These are phyloP conservation scores for Oryza australiensis DNA, from an alignment of 176 grass and related monocot species.

Conservation along the genomic window DNA sequence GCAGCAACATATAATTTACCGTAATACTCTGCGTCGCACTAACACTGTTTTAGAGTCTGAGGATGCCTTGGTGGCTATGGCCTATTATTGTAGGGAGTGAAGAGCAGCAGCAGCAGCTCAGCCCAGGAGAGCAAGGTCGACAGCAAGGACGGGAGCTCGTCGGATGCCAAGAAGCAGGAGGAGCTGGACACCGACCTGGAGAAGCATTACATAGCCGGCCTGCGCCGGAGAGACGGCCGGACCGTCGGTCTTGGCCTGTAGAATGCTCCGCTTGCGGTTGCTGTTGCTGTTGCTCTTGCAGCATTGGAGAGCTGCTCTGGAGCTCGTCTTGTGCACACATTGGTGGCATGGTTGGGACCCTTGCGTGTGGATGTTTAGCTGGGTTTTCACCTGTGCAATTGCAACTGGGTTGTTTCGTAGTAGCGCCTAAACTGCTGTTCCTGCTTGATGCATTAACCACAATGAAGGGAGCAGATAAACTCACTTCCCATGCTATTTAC, in stretches of 20 bases:
- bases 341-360: constrained; percentile 1
- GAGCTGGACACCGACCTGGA: constrained; percentile 93
- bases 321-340: constrained; percentile 17
- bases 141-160: constrained; percentile 41
- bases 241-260: constrained; percentile 93
- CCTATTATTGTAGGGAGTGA: constrained; percentile 89
- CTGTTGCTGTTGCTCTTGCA: neutral
- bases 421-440: constrained; percentile 17
- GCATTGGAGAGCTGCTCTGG: neutral
- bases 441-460: neutral
- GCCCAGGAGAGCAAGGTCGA: constrained; percentile 43
- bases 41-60: constrained; percentile 97
- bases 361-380: neutral
- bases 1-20: neutral
- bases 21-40: constrained; percentile 51
- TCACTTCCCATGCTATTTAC: neutral
- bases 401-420: neutral
- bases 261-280: constrained; percentile 7
- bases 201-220: constrained; percentile 91
- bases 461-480: neutral
- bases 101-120: constrained; percentile 46
- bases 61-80: constrained; percentile 97
- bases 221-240: constrained; percentile 88
- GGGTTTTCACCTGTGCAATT: neutral
- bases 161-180: constrained; percentile 71